These are phyloP conservation scores for Myrica gale DNA, from an alignment of 306 rosid species.

Conservation along the genomic window DNA sequence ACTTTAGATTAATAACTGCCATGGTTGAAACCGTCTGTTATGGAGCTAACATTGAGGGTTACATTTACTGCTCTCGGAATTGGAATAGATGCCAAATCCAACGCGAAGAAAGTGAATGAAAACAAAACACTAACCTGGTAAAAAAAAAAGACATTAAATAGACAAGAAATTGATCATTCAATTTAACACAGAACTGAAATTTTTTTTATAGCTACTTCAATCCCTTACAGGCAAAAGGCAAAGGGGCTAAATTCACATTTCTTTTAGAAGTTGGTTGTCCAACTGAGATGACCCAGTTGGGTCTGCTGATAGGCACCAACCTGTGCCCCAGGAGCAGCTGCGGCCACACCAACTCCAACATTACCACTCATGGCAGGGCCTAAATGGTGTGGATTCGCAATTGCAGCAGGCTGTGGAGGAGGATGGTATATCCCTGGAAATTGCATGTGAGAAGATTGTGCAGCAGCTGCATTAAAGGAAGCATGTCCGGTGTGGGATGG, in stretches of 20 bases:
- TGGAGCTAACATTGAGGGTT: not conserved
- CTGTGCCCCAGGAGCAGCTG: constrained; percentile 87
- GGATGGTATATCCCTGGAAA: constrained; percentile 92
- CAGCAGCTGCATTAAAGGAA: constrained; percentile 77
- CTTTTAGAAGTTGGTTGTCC: constrained; percentile 91
- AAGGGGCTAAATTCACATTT: constrained; percentile 52
- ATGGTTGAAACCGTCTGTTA: not conserved
- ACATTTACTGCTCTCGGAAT: not conserved
- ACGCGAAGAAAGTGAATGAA: constrained; percentile 16
- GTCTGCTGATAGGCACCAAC: constrained; percentile 93
- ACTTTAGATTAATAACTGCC: not conserved
- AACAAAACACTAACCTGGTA: constrained; percentile 24
- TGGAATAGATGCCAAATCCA: constrained; percentile 9
- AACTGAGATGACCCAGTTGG: constrained; percentile 81
- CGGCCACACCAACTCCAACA: constrained; percentile 84
- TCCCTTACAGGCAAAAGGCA: constrained; percentile 46
- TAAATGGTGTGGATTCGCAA: constrained; percentile 75
- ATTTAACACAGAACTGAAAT: constrained; percentile 50
- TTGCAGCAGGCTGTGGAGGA: constrained; percentile 65
- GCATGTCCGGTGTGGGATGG: constrained; percentile 80
- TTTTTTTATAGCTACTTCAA: constrained; percentile 61
- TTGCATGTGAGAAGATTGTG: constrained; percentile 98
- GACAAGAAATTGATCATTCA: constrained; percentile 37
- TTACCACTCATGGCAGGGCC: constrained; percentile 82
- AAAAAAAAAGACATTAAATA: constrained; percentile 29